A percentile compares a stretch with the other conserved stretches of the same genome.
Evolutionary conservation across 495 filamentous ascomycete genomes (phyloP).

Genomic region (Aspergillus mulundensis): DNA sequence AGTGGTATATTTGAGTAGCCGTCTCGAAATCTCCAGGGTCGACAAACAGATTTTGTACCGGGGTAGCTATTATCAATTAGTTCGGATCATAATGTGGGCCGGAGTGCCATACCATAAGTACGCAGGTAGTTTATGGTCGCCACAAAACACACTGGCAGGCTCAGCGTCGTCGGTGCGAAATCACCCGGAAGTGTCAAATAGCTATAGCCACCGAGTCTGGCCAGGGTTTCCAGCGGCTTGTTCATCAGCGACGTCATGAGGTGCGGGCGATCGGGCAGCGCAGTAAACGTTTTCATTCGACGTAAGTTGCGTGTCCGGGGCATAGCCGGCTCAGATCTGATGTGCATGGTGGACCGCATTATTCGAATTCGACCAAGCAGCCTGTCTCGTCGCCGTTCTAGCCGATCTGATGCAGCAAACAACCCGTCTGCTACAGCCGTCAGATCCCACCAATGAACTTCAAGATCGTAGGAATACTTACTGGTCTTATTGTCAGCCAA

Average conservation of each 20-base stretch:
- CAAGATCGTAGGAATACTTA: not conserved
- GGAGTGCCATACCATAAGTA: slow-evolving; percentile 54
- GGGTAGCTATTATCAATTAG: slow-evolving; percentile 16
- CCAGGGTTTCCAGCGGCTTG: slow-evolving; percentile 58
- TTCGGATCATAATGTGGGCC: not conserved
- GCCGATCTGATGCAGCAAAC: not conserved
- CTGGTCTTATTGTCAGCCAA: slow-evolving; percentile 2
- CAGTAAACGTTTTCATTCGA: slow-evolving; percentile 36
- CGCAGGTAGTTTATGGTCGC: slow-evolving; percentile 64
- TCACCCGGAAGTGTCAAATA: slow-evolving; percentile 61
- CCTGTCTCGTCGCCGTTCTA: slow-evolving; percentile 18
- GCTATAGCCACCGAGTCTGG: slow-evolving; percentile 70
- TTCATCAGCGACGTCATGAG: slow-evolving; percentile 57
- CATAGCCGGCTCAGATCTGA: slow-evolving; percentile 40
- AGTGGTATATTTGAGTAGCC: slow-evolving; percentile 32
- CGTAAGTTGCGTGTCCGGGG: slow-evolving; percentile 49
- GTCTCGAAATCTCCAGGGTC: slow-evolving; percentile 30
- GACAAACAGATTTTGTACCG: slow-evolving; percentile 29
- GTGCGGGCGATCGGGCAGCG: slow-evolving; percentile 26
- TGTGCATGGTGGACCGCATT: slow-evolving; percentile 29
- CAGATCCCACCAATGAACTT: not conserved
- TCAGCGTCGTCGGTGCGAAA: slow-evolving; percentile 59
- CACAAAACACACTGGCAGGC: slow-evolving; percentile 71
- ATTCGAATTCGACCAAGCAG: slow-evolving; percentile 30
- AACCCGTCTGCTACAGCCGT: not conserved